phyloP scores from a whole-genome alignment of 1,284 basidiomycete genomes.

The Ceratobasidium papillatum region DNA sequence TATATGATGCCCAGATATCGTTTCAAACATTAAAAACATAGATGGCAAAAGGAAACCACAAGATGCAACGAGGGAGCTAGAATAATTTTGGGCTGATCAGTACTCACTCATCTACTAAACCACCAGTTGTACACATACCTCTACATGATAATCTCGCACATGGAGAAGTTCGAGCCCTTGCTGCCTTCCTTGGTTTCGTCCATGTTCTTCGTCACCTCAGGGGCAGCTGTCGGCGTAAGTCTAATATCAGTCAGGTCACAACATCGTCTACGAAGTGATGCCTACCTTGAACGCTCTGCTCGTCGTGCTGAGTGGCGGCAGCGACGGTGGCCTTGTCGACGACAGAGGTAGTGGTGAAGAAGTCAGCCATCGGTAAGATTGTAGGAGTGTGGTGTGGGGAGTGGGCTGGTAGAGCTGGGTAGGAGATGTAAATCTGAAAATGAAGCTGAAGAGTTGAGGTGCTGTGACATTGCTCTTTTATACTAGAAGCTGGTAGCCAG shows the following conservation, averaged over 20 bases:
- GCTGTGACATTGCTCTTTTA: neutral
- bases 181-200: neutral
- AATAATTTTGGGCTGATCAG: neutral
- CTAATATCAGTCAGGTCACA: neutral
- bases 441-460: neutral
- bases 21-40: neutral
- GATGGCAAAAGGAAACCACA: neutral
- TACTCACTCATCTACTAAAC: neutral
- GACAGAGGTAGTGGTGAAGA: constrained; percentile 19
- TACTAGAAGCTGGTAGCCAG: neutral
- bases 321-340: constrained; percentile 5
- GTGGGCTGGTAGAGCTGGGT: neutral
- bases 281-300: neutral
- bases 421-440: neutral
- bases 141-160: constrained; percentile 34
- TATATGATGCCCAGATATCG: neutral
- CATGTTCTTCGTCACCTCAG: neutral
- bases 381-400: neutral
- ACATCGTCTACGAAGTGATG: neutral
- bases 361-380: constrained; percentile 20
- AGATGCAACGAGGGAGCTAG: neutral
- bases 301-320: neutral
- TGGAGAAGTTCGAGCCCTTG: constrained; percentile 27
- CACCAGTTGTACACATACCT: neutral
- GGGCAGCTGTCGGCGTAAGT: neutral